Evolutionary conservation across 352 stramenopile genomes (phyloP).

Genomic region (Globisporangium cystogenes): DNA sequence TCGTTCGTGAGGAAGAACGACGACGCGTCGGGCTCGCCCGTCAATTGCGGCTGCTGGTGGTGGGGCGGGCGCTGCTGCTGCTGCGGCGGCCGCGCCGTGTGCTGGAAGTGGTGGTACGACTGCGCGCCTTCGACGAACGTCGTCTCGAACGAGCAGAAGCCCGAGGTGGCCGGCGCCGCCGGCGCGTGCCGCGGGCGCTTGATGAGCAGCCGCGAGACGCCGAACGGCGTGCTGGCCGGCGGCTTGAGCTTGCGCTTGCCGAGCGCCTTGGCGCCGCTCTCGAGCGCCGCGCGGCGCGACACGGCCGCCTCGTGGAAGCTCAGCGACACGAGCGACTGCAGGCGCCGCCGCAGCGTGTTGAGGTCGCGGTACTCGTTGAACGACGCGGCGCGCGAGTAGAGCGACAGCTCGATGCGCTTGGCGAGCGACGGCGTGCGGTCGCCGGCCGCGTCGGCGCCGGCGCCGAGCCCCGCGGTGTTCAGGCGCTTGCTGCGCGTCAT

Average conservation of each 20-base stretch:
- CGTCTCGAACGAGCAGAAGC: not conserved
- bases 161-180: constrained; percentile 2
- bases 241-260: constrained; percentile 44
- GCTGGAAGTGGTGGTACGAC: constrained; percentile 4
- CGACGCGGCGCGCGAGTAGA: constrained; percentile 76
- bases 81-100: no score
- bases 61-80: constrained; percentile 2
- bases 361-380: constrained; percentile 85
- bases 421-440: constrained; percentile 74
- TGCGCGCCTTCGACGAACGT: constrained; percentile 18
- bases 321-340: constrained; percentile 84
- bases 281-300: constrained; percentile 30
- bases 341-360: constrained; percentile 69
- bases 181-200: constrained; percentile 39
- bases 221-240: constrained; percentile 37
- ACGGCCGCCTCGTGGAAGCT: constrained; percentile 83
- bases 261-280: constrained; percentile 14
- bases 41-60: not conserved
- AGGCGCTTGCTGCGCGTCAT: constrained; percentile 74
- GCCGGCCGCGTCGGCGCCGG: constrained; percentile 23
- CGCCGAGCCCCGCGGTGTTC: constrained; percentile 13
- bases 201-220: constrained; percentile 52
- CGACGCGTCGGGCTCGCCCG: constrained; percentile 16
- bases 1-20: constrained; percentile 70
- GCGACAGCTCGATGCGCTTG: constrained; percentile 82